These are phyloP conservation scores for Termitomyces titanicus DNA, from an alignment of 768 basidiomycete genomes.

Conservation along the genomic window DNA sequence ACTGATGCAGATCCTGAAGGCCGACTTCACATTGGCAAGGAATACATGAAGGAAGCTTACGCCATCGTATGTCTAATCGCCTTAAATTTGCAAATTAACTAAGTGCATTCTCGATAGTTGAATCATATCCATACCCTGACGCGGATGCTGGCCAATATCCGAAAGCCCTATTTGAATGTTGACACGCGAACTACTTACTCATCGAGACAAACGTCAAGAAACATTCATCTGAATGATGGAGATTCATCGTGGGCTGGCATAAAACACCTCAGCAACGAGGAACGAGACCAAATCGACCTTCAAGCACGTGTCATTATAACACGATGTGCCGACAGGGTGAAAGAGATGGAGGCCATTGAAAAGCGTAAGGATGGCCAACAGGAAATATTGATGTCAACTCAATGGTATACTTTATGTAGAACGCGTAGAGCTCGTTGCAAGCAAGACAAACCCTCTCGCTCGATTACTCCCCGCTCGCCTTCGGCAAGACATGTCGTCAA, in stretches of 20 bases:
- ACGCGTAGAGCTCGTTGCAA: conserved; percentile 63
- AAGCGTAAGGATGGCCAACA: conserved; percentile 52
- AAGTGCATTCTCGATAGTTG: conserved; percentile 39
- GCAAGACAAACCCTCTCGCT: conserved; percentile 59
- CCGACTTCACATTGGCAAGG: conserved; percentile 47
- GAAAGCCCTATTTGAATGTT: conserved; percentile 85
- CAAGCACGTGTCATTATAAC: conserved; percentile 84
- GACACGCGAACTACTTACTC: conserved; percentile 54
- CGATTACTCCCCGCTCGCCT: conserved; percentile 73
- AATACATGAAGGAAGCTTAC: conserved; percentile 75
- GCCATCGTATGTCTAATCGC: conserved; percentile 45
- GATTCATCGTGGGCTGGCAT: conserved; percentile 58
- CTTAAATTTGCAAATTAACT: neutral
- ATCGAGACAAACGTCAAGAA: conserved; percentile 47
- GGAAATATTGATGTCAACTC: conserved; percentile 10
- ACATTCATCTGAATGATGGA: conserved; percentile 48
- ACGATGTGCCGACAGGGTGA: conserved; percentile 83
- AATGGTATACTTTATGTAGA: conserved; percentile 35
- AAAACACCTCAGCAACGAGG: conserved; percentile 78
- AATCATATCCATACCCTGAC: conserved; percentile 69
- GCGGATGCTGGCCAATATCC: conserved; percentile 70
- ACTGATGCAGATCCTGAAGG: conserved; percentile 33
- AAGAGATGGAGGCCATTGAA: conserved; percentile 85
- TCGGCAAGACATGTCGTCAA: conserved; percentile 47
- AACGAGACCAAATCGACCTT: conserved; percentile 94